Evolutionary conservation across 2,329 filamentous ascomycete species (phyloP).

Genomic region (Arthrobotrys sinensis): DNA sequence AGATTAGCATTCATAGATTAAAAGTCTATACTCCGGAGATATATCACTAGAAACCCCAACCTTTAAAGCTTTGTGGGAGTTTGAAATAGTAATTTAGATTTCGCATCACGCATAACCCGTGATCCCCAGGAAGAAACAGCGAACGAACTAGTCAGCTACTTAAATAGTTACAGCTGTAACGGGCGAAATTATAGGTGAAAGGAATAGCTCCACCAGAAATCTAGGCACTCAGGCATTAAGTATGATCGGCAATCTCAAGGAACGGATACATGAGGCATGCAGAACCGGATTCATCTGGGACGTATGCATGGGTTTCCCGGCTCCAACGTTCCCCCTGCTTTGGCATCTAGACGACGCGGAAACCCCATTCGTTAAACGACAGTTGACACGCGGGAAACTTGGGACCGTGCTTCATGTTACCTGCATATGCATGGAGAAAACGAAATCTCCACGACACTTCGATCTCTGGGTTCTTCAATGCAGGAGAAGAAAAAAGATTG

Average conservation of each 20-base stretch:
- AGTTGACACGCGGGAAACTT: constrained; percentile 31
- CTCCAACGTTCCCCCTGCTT: constrained; percentile 35
- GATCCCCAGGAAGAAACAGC: constrained; percentile 11
- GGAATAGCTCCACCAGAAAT: background rate
- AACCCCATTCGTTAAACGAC: constrained; percentile 28
- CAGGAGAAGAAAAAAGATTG: constrained; percentile 8
- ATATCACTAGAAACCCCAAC: background rate
- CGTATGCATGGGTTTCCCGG: constrained; percentile 51
- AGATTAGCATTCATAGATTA: background rate
- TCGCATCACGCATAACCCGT: constrained; percentile 12
- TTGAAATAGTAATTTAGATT: constrained; percentile 19
- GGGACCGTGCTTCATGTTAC: constrained; percentile 24
- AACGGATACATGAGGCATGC: constrained; percentile 33
- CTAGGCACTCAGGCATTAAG: constrained; percentile 27
- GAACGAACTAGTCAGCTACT: constrained; percentile 15
- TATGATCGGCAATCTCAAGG: constrained; percentile 42
- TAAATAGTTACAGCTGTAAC: constrained; percentile 7
- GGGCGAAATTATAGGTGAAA: constrained; percentile 16
- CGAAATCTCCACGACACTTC: background rate
- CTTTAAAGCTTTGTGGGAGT: background rate
- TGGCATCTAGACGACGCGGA: constrained; percentile 30
- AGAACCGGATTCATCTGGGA: constrained; percentile 40
- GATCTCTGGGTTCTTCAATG: background rate
- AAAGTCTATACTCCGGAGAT: background rate
- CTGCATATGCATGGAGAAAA: constrained; percentile 37